These are phyloP conservation scores for Pulveroboletus sp. DNA, from an alignment of 768 basidiomycete genomes.

Conservation along the genomic window DNA sequence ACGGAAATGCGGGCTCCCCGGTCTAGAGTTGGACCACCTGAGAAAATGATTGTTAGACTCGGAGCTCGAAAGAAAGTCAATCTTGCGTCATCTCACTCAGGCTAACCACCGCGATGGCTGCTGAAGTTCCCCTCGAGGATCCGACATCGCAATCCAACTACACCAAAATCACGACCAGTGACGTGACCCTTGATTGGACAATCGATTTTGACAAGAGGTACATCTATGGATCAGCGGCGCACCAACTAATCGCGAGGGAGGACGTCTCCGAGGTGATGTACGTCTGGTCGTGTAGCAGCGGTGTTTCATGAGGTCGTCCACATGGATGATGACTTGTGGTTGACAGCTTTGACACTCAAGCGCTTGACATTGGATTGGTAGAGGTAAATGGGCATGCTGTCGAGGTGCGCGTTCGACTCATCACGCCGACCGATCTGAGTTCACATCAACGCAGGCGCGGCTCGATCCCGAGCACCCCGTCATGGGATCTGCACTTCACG, in stretches of 20 bases:
- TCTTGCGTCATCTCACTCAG: no score
- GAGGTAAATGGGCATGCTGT: conserved; percentile 45
- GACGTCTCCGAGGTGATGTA: conserved; percentile 43
- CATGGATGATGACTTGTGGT: neutral
- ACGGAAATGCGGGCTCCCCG: no score
- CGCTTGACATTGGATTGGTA: conserved; percentile 52
- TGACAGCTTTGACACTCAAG: conserved; percentile 46
- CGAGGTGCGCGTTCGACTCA: conserved; percentile 36
- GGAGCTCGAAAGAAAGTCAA: no score
- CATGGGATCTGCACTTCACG: conserved; percentile 73
- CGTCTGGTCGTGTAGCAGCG: conserved; percentile 1
- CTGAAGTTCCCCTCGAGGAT: conserved; percentile 26
- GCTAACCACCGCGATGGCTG: conserved; percentile 9
- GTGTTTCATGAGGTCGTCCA: neutral
- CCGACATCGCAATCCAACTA: conserved; percentile 60
- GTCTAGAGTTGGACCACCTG: no score
- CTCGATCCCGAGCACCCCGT: conserved; percentile 58
- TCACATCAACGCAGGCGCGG: conserved; percentile 37
- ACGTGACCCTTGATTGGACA: conserved; percentile 53
- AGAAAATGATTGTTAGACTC: no score
- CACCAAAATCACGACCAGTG: conserved; percentile 40
- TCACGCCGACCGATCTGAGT: neutral
- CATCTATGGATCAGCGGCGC: conserved; percentile 46
- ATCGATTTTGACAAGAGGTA: conserved; percentile 48
- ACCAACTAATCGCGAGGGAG: conserved; percentile 39